Base-by-base conservation (phyloP, 2,329 filamentous ascomycete genomes). In the Pseudocercospora crystallina region DNA sequence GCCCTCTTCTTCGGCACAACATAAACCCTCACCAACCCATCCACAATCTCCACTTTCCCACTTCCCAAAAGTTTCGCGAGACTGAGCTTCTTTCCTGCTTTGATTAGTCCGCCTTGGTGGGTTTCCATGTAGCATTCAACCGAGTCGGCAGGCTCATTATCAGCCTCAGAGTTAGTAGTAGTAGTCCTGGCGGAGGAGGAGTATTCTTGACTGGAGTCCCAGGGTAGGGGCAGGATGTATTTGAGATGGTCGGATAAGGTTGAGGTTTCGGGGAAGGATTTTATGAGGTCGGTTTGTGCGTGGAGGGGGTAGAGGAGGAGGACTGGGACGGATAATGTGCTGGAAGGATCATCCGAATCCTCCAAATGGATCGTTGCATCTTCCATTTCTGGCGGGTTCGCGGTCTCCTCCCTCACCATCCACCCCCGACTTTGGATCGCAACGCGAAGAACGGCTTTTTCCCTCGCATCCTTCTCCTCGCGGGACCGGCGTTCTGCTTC, bases 41-140 rank as follows among this genome's bases (percentile, higher is more conserved):
- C 92, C 40, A 95, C 84, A 8, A 99, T 79, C 72, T 95, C 91
- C 5, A 95, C 83, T 65, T 87, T 90, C 5, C 88, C 90, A 8
- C 82, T 82, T 8, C 77, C 77, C 56, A 97, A 71, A 29, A 92
- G 80, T 74, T 90, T 88, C 43, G 90, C 71, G 60, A 97, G 69
- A 14, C 82, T 76, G 57, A 94, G 79, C 66, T 92, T 94, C 80
- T 89, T 91, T 41, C 94, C 92, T 15, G 91, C 85, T 74, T 95
- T 96, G 63, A 96, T 82, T 62, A 99, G 70, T 0, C 91, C 90
- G 0, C 90, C 90, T 0, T 77, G 75, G 3, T 73, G 72, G 0
- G 90, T 97, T 75, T 96, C 90, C 76, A 95, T 86, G 70, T 89
- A 97, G 64, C 89, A 94, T 61, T 96, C 90, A 4, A 96, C n/a